Base-by-base conservation (phyloP, 1,284 basidiomycete genomes). In the Austroboletus niveus region DNA sequence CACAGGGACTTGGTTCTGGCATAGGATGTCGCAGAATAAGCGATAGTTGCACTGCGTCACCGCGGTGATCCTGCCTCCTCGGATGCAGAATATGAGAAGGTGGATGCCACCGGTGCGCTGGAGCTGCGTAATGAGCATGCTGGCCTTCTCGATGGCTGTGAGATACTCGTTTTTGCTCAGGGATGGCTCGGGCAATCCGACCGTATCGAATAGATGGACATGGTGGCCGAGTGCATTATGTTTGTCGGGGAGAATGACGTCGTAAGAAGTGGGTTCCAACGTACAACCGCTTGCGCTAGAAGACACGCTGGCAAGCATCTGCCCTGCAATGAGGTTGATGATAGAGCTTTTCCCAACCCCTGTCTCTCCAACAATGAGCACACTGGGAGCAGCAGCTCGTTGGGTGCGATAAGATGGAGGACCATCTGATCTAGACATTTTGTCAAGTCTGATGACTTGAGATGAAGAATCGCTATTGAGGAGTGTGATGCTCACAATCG, bases 1-100 rank as follows among this genome's bases (percentile, higher is more conserved):
- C 6, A 68, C 55, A 0, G 66, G 63, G 1, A 65, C 66, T 15
- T 53, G 46, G 24, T 49, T 45, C 41, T 65, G 60, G 12, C 66
- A 68, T 3, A 65, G 42, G 35, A 17, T 17, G 17, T 17, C 17
- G 17, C 17, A 17, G 17, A 17, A 17, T 17, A 17, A 17, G 17
- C 17, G 35, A 17, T 67, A 67, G 39, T 65, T 67, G 40, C 30
- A 48, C 32, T 62, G 52, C 29, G 40, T 57, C 32, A 51, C 48
- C 1, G 48, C 32, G 3, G 62, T 62, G 38, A 68, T 58, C 36
- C 66, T 56, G 20, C 64, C 57, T 5, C 57, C 65, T 14, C 57
- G 60, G 15, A 69, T 49, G 42, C 64, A 65, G 22, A 65, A 65
- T 12, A 65, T 8, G 8, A 69, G 44, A 8, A 65, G 59, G 15